phyloP scores from a whole-genome alignment of 2,329 filamentous ascomycete genomes.

The Triangularia verruculosa region DNA sequence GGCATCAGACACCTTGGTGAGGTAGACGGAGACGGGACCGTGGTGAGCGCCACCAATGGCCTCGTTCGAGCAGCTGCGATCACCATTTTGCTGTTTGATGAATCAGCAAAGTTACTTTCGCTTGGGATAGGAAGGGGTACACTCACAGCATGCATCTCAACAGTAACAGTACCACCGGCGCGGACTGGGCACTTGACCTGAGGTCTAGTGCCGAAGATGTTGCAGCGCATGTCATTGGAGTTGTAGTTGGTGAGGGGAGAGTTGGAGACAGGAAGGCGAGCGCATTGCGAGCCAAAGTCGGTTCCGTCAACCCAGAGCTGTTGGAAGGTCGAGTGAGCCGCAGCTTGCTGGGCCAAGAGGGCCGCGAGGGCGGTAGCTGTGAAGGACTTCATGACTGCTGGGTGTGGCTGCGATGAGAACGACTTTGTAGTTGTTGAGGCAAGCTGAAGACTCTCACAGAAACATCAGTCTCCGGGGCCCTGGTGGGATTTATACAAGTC shows the following conservation, averaged over 20 bases:
- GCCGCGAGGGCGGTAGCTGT: constrained; percentile 32
- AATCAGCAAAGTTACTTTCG: not conserved
- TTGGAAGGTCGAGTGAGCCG: constrained; percentile 52
- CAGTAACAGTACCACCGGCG: constrained; percentile 48
- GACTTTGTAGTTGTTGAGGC: not conserved
- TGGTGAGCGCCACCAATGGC: constrained; percentile 53
- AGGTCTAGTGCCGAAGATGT: constrained; percentile 37
- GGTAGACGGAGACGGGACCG: constrained; percentile 48
- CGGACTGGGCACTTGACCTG: constrained; percentile 44
- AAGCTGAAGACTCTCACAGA: constrained; percentile 3
- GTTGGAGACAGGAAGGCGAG: constrained; percentile 49
- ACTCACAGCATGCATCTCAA: constrained; percentile 54
- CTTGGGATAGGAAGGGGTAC: not conserved
- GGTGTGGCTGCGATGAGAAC: not conserved
- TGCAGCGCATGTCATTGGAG: constrained; percentile 44
- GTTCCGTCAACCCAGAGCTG: constrained; percentile 46
- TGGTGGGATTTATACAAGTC: not conserved
- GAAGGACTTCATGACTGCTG: constrained; percentile 36
- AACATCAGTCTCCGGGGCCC: not conserved
- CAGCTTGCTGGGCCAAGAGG: constrained; percentile 37
- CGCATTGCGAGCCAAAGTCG: constrained; percentile 44
- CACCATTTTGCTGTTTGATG: constrained; percentile 36
- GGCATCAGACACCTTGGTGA: constrained; percentile 47
- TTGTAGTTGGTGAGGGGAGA: constrained; percentile 47
- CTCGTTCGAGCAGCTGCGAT: constrained; percentile 43